phyloP scores from a whole-genome alignment of 371 early-diverging fungal species.

The Apophysomyces elegans region DNA sequence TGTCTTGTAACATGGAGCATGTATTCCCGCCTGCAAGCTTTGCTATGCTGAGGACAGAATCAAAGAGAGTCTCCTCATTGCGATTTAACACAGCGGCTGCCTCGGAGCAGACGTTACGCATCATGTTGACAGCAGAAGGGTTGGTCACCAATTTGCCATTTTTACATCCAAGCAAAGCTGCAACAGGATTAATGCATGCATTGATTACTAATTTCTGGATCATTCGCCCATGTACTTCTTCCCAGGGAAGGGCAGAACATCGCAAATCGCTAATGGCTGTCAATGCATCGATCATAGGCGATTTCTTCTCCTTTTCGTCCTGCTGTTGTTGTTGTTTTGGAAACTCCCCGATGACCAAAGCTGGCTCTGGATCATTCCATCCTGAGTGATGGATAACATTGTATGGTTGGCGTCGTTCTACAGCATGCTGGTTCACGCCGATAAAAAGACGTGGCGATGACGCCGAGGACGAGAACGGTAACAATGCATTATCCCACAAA shows the following conservation, averaged over 20 bases:
- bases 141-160: slow-evolving; percentile 44
- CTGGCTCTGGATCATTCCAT: slow-evolving; percentile 39
- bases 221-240: slow-evolving; percentile 43
- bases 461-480: neutral
- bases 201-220: slow-evolving; percentile 63
- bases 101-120: slow-evolving; percentile 37
- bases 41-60: slow-evolving; percentile 32
- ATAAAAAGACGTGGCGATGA: slow-evolving; percentile 46
- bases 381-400: slow-evolving; percentile 54
- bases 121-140: slow-evolving; percentile 20
- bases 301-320: neutral
- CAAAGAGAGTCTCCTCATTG: slow-evolving; percentile 26
- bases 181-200: slow-evolving; percentile 60
- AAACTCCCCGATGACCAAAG: slow-evolving; percentile 35
- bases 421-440: slow-evolving; percentile 63
- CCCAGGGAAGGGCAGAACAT: slow-evolving; percentile 36
- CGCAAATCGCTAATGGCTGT: slow-evolving; percentile 33
- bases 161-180: slow-evolving; percentile 47
- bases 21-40: slow-evolving; percentile 44
- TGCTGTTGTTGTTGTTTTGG: slow-evolving; percentile 18
- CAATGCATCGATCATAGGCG: slow-evolving; percentile 26
- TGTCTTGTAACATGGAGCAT: slow-evolving; percentile 67
- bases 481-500: neutral
- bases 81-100: slow-evolving; percentile 29
- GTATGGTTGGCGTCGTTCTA: slow-evolving; percentile 43